Conservation (phyloP, 495 filamentous ascomycete genomes). For the Paragyromitra xinjiangensis region DNA sequence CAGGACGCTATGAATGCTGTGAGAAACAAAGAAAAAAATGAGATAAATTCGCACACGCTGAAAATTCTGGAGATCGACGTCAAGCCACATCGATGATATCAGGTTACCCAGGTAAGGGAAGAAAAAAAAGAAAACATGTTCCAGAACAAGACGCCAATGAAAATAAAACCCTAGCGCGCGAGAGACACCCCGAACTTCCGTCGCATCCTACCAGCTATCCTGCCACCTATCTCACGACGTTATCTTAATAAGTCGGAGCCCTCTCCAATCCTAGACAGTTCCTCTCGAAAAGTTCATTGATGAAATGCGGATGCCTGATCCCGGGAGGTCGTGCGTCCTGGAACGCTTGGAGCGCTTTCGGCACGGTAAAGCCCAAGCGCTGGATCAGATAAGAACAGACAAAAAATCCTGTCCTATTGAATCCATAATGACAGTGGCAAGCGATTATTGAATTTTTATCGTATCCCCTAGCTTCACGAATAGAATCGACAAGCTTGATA, state of each 20-base stretch:
- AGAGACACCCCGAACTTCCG: not conserved
- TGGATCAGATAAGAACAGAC: constrained; percentile 93
- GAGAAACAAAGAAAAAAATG: constrained; percentile 2
- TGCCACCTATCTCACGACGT: not conserved
- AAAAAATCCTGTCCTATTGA: constrained; percentile 90
- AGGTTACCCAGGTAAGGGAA: not conserved
- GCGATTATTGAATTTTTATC: constrained; percentile 67
- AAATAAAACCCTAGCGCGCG: constrained; percentile 20
- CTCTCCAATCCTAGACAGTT: constrained; percentile 63
- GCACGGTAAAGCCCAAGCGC: constrained; percentile 72
- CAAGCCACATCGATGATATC: constrained; percentile 2
- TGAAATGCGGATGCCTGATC: constrained; percentile 88
- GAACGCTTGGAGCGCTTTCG: constrained; percentile 84
- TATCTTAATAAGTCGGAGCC: constrained; percentile 52
- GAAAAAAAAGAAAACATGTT: constrained; percentile 24
- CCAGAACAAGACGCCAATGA: constrained; percentile 15
- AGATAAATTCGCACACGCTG: not conserved
- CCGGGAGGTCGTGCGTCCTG: constrained; percentile 76
- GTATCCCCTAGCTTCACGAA: constrained; percentile 64
- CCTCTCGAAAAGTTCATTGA: constrained; percentile 83
- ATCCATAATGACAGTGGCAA: constrained; percentile 95
- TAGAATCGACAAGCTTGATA: constrained; percentile 77
- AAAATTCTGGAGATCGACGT: not conserved
- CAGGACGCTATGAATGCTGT: constrained; percentile 10
- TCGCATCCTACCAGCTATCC: not conserved